A percentile compares a stretch with the other conserved stretches of the same genome.
These are phyloP conservation scores for Diutina sp. DNA, from an alignment of 1,139 yeast genomes.

Conservation along the genomic window DNA sequence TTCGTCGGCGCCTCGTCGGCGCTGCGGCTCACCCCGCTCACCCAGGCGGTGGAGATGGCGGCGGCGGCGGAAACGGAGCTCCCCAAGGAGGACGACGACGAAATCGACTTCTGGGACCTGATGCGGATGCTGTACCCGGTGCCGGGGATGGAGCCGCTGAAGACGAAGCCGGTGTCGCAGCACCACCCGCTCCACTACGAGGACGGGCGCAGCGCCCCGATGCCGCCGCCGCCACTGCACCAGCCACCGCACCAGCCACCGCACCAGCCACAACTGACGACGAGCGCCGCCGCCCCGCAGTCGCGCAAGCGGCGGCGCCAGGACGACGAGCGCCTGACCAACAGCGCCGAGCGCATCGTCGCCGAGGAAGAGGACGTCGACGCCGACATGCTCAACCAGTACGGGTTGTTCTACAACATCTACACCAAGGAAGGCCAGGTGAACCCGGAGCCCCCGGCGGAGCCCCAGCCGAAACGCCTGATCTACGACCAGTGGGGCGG, in stretches of 20 bases:
- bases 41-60: constrained; percentile 32
- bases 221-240: constrained; percentile 20
- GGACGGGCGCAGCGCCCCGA: background rate
- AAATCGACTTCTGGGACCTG: constrained; percentile 59
- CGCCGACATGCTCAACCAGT: constrained; percentile 12
- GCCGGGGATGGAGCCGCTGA: background rate
- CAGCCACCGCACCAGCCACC: constrained; percentile 35
- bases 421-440: constrained; percentile 23
- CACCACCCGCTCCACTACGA: background rate
- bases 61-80: constrained; percentile 20
- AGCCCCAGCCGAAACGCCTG: constrained; percentile 6
- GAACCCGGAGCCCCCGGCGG: constrained; percentile 6
- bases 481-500: constrained; percentile 2
- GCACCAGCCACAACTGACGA: constrained; percentile 5
- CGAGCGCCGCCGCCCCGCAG: background rate
- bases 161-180: background rate
- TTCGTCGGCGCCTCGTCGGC: background rate
- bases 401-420: constrained; percentile 24
- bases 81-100: constrained; percentile 18
- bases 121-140: constrained; percentile 11
- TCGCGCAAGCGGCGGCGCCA: background rate
- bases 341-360: background rate
- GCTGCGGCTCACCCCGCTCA: constrained; percentile 21
- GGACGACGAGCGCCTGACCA: background rate
- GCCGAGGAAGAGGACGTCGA: background rate